Percentiles rank a stretch among this genome's conserved stretches.
These are phyloP conservation scores for Acorus calamus DNA, from an alignment of 106 monocot genomes.

Conservation along the genomic window DNA sequence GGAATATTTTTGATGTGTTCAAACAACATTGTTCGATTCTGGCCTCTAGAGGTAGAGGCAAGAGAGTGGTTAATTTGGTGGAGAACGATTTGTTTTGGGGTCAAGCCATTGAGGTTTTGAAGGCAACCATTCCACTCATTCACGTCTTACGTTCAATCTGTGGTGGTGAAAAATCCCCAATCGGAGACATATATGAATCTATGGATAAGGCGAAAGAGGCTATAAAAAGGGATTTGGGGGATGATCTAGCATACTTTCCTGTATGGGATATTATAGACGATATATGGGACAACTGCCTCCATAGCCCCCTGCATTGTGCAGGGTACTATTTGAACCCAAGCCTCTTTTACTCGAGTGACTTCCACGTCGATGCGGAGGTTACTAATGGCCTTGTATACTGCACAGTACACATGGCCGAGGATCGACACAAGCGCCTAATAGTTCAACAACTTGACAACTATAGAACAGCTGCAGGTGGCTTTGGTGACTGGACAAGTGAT, in stretches of 20 bases:
- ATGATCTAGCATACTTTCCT: conserved; percentile 31
- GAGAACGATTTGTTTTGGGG: conserved; percentile 46
- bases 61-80: conserved; percentile 29
- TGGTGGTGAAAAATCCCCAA: conserved; percentile 28
- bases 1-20: conserved; percentile 41
- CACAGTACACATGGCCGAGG: conserved; percentile 32
- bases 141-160: conserved; percentile 29
- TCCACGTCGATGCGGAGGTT: conserved; percentile 58
- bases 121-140: conserved; percentile 46
- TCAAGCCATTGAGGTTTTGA: conserved; percentile 42
- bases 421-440: conserved; percentile 24
- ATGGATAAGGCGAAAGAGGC: conserved; percentile 70
- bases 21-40: conserved; percentile 29
- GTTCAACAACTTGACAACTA: conserved; percentile 61
- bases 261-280: conserved; percentile 61
- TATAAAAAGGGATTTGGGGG: conserved; percentile 41
- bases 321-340: conserved; percentile 66
- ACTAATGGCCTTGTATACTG: conserved; percentile 46
- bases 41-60: conserved; percentile 39
- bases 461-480: conserved; percentile 21
- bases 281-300: conserved; percentile 67
- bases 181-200: conserved; percentile 72
- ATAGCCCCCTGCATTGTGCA: conserved; percentile 62
- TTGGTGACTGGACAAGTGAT: conserved; percentile 30
- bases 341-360: conserved; percentile 49